Evolutionary conservation across 495 filamentous ascomycete genomes (phyloP).

Genomic region (Penicillium coprophilum): DNA sequence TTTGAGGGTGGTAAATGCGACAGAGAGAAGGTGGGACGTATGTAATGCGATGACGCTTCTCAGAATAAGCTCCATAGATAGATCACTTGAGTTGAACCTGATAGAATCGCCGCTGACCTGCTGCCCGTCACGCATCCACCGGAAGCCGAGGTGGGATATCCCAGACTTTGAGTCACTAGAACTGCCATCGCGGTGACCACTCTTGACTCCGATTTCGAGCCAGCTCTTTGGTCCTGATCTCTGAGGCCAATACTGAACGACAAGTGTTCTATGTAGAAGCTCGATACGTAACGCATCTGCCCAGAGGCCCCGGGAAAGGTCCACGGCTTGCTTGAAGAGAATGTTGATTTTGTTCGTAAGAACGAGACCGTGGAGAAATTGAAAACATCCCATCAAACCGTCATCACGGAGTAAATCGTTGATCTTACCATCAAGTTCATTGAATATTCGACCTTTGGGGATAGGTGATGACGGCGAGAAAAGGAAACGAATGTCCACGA

Average conservation of each 20-base stretch:
- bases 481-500: slow-evolving; percentile 84
- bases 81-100: slow-evolving; percentile 58
- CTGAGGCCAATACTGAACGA: slow-evolving; percentile 86
- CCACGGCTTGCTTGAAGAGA: slow-evolving; percentile 70
- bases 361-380: slow-evolving; percentile 78
- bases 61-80: slow-evolving; percentile 73
- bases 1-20: slow-evolving; percentile 57
- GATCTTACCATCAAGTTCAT: slow-evolving; percentile 64
- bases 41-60: slow-evolving; percentile 75
- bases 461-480: slow-evolving; percentile 69
- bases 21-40: slow-evolving; percentile 60
- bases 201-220: slow-evolving; percentile 80
- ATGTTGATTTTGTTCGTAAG: slow-evolving; percentile 85
- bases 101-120: slow-evolving; percentile 67
- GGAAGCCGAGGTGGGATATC: slow-evolving; percentile 58
- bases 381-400: slow-evolving; percentile 75
- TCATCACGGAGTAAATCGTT: slow-evolving; percentile 64
- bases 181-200: slow-evolving; percentile 48
- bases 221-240: slow-evolving; percentile 73
- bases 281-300: slow-evolving; percentile 71
- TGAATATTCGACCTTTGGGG: slow-evolving; percentile 55
- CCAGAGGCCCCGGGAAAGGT: slow-evolving; percentile 69
- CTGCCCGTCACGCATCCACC: slow-evolving; percentile 82
- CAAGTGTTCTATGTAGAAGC: slow-evolving; percentile 70
- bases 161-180: slow-evolving; percentile 14